These are phyloP conservation scores for Rhodomyrtus tomentosa DNA, from an alignment of 345 rosid species.

Conservation along the genomic window DNA sequence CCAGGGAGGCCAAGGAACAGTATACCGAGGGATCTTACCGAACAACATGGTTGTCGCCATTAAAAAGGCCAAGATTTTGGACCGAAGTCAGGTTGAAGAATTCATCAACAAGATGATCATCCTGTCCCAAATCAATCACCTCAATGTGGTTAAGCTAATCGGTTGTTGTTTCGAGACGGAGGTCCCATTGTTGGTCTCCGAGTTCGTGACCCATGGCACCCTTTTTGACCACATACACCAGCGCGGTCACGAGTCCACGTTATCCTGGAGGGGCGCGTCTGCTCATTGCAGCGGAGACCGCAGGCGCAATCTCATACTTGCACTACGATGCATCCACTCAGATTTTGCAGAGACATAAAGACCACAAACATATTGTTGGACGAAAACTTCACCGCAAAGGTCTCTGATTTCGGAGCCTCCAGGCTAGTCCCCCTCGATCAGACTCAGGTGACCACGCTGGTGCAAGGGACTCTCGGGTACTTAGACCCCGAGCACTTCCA, in stretches of 20 bases:
- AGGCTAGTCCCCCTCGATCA: constrained; percentile 29
- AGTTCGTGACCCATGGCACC: constrained; percentile 24
- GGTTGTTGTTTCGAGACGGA: constrained; percentile 34
- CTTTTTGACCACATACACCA: constrained; percentile 26
- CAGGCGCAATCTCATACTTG: too few species aligned
- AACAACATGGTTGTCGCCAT: constrained; percentile 22
- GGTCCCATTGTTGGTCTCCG: constrained; percentile 29
- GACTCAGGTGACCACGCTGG: constrained; percentile 23
- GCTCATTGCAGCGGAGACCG: too few species aligned
- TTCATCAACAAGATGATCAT: constrained; percentile 34
- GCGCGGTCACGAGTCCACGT: neutral
- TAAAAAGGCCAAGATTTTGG: constrained; percentile 27
- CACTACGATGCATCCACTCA: too few species aligned
- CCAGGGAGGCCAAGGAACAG: constrained; percentile 29
- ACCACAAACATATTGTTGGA: too few species aligned
- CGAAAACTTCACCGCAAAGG: neutral
- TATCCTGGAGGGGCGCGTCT: neutral
- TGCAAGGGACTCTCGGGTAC: constrained; percentile 34
- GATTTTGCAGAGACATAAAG: too few species aligned
- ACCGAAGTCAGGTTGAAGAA: constrained; percentile 23
- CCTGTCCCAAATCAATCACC: constrained; percentile 32
- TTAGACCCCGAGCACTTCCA: constrained; percentile 33
- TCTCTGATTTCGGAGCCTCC: constrained; percentile 19
- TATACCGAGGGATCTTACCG: constrained; percentile 21
- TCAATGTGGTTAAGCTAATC: constrained; percentile 30